phyloP scores from a whole-genome alignment of 164 flowering plant genomes.

The Nelumbo lutea region DNA sequence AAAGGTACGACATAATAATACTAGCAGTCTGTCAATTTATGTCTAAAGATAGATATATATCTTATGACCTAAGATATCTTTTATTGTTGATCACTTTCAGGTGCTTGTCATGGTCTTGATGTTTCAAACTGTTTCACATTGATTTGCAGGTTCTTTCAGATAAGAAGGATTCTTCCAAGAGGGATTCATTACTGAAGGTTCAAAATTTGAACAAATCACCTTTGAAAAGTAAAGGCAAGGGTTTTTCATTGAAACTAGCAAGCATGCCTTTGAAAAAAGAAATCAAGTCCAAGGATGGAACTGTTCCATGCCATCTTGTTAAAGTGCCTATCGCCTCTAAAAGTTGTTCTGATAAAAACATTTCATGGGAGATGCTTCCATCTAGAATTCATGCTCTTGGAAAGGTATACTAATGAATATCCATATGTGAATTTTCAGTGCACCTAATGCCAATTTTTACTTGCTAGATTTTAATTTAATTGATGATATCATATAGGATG shows the following conservation, averaged over 20 bases:
- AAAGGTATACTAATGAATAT: slow-evolving; percentile 31
- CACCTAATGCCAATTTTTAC: not conserved
- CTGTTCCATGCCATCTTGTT: slow-evolving; percentile 20
- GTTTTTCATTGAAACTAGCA: slow-evolving; percentile 10
- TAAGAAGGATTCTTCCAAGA: slow-evolving; percentile 22
- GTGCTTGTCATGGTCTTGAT: too few relatives aligned
- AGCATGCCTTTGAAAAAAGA: slow-evolving; percentile 21
- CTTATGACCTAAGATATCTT: too few relatives aligned
- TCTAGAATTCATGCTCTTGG: slow-evolving; percentile 35
- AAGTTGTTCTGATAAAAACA: slow-evolving; percentile 21
- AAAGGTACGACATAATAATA: too few relatives aligned
- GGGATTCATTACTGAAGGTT: slow-evolving; percentile 17
- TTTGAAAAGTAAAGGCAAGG: slow-evolving; percentile 25
- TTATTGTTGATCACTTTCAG: too few relatives aligned
- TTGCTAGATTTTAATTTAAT: not conserved
- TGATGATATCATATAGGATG: slow-evolving; percentile 36
- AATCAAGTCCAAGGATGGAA: slow-evolving; percentile 19
- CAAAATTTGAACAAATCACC: slow-evolving; percentile 20
- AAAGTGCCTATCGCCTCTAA: slow-evolving; percentile 30
- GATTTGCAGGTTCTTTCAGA: slow-evolving; percentile 24
- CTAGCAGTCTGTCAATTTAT: too few relatives aligned
- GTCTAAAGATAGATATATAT: too few relatives aligned
- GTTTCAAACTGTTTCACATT: not conserved
- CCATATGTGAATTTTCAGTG: not conserved
- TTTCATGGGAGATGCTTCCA: slow-evolving; percentile 40